Conservation (phyloP, 1,284 basidiomycete species). For the Pterulicium gracile region DNA sequence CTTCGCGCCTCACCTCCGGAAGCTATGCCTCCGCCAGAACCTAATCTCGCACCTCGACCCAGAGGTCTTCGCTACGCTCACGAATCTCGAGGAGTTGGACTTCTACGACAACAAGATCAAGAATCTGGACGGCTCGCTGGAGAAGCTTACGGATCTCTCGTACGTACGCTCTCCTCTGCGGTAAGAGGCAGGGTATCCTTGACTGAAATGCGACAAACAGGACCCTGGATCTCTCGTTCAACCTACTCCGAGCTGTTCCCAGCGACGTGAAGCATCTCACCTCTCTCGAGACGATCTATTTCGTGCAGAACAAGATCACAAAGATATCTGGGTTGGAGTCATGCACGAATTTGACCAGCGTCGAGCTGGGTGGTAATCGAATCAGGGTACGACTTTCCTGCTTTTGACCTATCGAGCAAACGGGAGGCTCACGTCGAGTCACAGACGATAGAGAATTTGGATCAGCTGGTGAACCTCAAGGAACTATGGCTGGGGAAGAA, state of each 20-base stretch:
- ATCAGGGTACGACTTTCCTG: constrained; percentile 51
- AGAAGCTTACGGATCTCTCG: constrained; percentile 55
- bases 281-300: constrained; percentile 73
- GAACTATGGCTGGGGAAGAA: constrained; percentile 98
- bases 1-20: constrained; percentile 61
- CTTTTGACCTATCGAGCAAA: constrained; percentile 7
- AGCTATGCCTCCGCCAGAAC: constrained; percentile 88
- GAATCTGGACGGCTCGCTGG: constrained; percentile 44
- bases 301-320: constrained; percentile 94
- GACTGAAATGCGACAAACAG: constrained; percentile 29
- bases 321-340: constrained; percentile 59
- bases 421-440: constrained; percentile 5
- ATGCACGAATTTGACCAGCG: constrained; percentile 59
- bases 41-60: constrained; percentile 63
- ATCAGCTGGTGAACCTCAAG: constrained; percentile 73
- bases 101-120: constrained; percentile 94
- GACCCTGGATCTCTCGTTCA: constrained; percentile 90
- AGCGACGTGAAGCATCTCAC: constrained; percentile 46
- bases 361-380: constrained; percentile 91
- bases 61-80: constrained; percentile 55
- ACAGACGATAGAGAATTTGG: constrained; percentile 83
- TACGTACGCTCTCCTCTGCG: constrained; percentile 29
- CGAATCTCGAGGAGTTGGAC: constrained; percentile 79
- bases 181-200: constrained; percentile 3
- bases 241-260: constrained; percentile 71